Evolutionary conservation across 352 stramenopile species (phyloP).

Genomic region (Blastocystis sp.): DNA sequence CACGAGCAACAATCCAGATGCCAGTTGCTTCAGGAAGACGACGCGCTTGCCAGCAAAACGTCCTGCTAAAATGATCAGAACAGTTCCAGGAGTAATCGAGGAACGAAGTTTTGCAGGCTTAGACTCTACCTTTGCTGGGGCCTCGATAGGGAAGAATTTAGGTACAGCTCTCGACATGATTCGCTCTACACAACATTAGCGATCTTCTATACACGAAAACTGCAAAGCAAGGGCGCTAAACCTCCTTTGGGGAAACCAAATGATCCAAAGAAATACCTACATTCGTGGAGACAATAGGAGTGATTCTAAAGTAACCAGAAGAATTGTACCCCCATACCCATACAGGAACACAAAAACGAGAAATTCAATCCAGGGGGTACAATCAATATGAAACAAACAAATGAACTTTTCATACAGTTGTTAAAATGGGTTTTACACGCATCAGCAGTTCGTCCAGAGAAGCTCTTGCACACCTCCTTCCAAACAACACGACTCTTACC

Average conservation of each 20-base stretch:
- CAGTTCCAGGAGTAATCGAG: slow-evolving; percentile 88
- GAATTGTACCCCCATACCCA: neutral
- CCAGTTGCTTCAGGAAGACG: slow-evolving; percentile 91
- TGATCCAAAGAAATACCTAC: neutral
- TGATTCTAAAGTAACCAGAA: slow-evolving; percentile 33
- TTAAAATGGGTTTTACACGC: slow-evolving; percentile 41
- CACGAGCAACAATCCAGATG: slow-evolving; percentile 73
- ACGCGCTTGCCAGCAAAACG: slow-evolving; percentile 94
- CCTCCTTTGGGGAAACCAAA: neutral
- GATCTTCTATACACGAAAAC: neutral
- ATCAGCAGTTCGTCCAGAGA: slow-evolving; percentile 25
- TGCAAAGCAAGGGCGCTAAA: too few species aligned
- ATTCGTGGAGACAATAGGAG: slow-evolving; percentile 57
- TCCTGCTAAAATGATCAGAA: slow-evolving; percentile 91
- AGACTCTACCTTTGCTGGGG: slow-evolving; percentile 29
- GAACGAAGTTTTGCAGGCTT: slow-evolving; percentile 86
- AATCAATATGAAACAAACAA: neutral
- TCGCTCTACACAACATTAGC: slow-evolving; percentile 48
- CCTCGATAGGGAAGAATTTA: slow-evolving; percentile 54
- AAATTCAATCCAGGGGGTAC: neutral
- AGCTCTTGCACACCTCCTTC: neutral
- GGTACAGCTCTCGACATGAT: slow-evolving; percentile 53
- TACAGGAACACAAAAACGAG: neutral
- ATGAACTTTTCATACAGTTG: neutral
- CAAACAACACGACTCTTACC: neutral